Evolutionary conservation across 441 rosid species (phyloP), one percentile per base, ranked within the genome.

Genomic region (Hura crepitans): DNA sequence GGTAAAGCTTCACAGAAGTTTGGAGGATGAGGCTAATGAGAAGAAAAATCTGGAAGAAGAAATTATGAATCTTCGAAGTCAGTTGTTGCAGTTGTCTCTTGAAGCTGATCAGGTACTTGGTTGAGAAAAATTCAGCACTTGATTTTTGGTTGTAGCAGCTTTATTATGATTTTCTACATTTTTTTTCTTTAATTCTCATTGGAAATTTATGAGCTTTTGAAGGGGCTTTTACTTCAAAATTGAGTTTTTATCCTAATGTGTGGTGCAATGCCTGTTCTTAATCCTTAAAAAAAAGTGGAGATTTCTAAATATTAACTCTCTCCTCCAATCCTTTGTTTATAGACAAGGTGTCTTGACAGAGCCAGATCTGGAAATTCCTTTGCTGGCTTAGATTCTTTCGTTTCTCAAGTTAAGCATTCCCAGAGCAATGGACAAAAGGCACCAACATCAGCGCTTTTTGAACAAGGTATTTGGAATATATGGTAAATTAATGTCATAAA

Each of bases 1-100:
- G 42, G 74, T 81, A 80, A 91, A 84, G 75, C 85, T 92, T 74
- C 96, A 83, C 66, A 87, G 81, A 69, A 78, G 80, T 72, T 82
- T 93, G 74, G 98, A 96, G 77, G 96, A 88, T 46, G 98, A 96
- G 83, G 84, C 88, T 47, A 75, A 74, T 73, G 84, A 87, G 74
- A 96, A 91, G 77, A 89, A 78, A 84, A 89, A 89, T 80, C 84
- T 91, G 77, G 97, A 96, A 80, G 97, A 90, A 79, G 95, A 93
- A 80, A 84, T 87, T 74, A 75, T 81, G 69, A 63, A 81, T 58
- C 76, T 93, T 72, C 86, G 84, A 78, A 87, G 96, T 83, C 99
- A 93, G 82, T 80, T 93, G 64, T 78, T 91, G 82, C 98, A 93
- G 27, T 76, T 93, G 79, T 88, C 90, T 71, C 84, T 86, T 72